Conservation (phyloP, 2,329 filamentous ascomycete genomes). For the Botrytis sinoallii region DNA sequence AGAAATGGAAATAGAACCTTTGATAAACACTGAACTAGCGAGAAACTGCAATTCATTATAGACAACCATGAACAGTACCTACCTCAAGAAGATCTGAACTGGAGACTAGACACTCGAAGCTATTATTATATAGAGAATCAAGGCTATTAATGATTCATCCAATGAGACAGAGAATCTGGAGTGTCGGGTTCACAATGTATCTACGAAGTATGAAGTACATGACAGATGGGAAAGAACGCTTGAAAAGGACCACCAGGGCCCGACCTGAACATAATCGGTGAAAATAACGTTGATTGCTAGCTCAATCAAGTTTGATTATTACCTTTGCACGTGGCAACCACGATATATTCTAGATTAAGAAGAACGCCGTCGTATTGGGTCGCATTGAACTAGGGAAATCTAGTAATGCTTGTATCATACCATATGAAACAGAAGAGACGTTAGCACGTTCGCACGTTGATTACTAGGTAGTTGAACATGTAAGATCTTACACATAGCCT, state of each 20-base stretch:
- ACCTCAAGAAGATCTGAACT: not conserved
- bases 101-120: not conserved
- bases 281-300: not conserved
- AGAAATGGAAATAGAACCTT: not conserved
- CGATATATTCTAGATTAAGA: not conserved
- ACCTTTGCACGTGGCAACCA: slow-evolving; percentile 1
- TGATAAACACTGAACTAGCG: not conserved
- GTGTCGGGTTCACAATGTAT: not conserved
- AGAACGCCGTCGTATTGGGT: not conserved
- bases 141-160: not conserved
- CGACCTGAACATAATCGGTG: not conserved
- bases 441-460: not conserved
- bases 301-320: not conserved
- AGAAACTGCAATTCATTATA: not conserved
- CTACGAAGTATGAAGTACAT: not conserved
- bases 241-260: not conserved
- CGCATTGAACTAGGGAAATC: not conserved
- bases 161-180: not conserved
- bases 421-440: not conserved
- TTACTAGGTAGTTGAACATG: not conserved
- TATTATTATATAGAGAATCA: not conserved
- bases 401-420: not conserved
- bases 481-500: not conserved
- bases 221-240: not conserved
- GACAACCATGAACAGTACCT: not conserved